Conservation (phyloP, 2,329 filamentous ascomycete genomes). For the Sclerotiophoma versabilis region DNA sequence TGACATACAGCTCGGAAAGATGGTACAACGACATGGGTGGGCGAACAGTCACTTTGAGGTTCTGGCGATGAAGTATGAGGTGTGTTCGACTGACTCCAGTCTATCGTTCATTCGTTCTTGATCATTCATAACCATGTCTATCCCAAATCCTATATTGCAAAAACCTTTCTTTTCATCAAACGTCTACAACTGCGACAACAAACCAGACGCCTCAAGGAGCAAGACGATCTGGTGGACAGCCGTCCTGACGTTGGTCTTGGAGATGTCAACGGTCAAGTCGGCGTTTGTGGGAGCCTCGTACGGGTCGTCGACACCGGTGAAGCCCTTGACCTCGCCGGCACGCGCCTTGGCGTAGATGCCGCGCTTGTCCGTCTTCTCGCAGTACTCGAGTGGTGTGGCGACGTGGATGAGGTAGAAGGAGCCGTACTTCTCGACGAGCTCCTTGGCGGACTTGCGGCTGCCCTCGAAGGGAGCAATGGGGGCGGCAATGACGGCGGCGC, state of each 20-base stretch:
- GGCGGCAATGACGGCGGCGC: conserved; percentile 92
- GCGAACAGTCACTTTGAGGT: too few species aligned
- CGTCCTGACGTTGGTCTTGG: conserved; percentile 86
- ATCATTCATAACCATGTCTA: conserved; percentile 6
- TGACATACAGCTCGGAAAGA: too few species aligned
- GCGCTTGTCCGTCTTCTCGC: conserved; percentile 92
- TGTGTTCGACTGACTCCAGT: conserved; percentile 1
- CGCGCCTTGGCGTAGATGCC: conserved; percentile 88
- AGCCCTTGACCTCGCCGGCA: conserved; percentile 92
- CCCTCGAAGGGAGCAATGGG: conserved; percentile 93
- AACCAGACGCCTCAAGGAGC: conserved; percentile 85
- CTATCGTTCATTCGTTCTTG: conserved; percentile 5
- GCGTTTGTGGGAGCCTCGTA: conserved; percentile 86
- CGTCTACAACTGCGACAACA: conserved; percentile 70
- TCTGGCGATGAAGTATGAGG: neutral
- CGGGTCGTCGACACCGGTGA: conserved; percentile 97
- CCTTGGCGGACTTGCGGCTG: conserved; percentile 77
- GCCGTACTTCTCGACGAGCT: conserved; percentile 86
- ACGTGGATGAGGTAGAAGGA: conserved; percentile 97
- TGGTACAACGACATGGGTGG: too few species aligned
- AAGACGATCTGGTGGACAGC: conserved; percentile 97
- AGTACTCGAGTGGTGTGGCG: conserved; percentile 87
- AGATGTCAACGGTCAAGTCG: conserved; percentile 82
- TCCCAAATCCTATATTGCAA: too few species aligned
- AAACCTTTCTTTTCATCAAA: too few species aligned